A percentile compares a stretch with the other conserved stretches of the same genome.
These are phyloP conservation scores for Penicillium chermesinum DNA, from an alignment of 495 filamentous ascomycete genomes.

Conservation along the genomic window DNA sequence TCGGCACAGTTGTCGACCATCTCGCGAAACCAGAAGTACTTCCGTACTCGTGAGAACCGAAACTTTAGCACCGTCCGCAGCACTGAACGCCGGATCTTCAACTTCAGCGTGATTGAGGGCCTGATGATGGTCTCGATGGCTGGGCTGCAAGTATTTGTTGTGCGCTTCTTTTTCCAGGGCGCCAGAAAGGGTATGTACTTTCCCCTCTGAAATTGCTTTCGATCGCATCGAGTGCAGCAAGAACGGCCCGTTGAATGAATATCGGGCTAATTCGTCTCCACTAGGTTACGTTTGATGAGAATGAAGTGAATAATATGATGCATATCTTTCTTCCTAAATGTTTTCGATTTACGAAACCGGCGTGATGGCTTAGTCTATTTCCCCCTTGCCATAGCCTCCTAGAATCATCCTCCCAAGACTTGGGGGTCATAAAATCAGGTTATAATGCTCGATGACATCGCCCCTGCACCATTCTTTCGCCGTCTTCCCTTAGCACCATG, in stretches of 20 bases:
- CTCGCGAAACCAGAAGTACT: conserved; percentile 97
- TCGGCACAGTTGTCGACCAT: conserved; percentile 94
- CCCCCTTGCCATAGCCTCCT: conserved; percentile 19
- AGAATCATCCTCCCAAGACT: conserved; percentile 11
- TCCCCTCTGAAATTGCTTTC: neutral
- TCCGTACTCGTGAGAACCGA: conserved; percentile 96
- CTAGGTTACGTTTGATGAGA: conserved; percentile 41
- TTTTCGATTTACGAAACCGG: neutral
- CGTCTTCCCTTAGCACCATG: neutral
- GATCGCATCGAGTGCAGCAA: neutral
- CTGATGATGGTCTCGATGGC: conserved; percentile 95
- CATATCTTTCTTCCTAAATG: conserved; percentile 14
- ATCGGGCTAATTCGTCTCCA: neutral
- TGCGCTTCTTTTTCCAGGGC: conserved; percentile 98
- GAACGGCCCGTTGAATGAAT: neutral
- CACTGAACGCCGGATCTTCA: conserved; percentile 92
- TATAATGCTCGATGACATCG: conserved; percentile 11
- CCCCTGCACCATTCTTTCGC: neutral
- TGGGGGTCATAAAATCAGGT: conserved; percentile 8
- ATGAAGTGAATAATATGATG: conserved; percentile 33
- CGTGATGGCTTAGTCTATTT: conserved; percentile 17
- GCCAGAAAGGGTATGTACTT: conserved; percentile 59
- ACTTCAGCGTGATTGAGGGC: conserved; percentile 92
- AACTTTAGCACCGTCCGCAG: conserved; percentile 98
- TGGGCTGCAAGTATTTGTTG: conserved; percentile 93